phyloP scores from a whole-genome alignment of 129 eudicot species.

The Helianthus tuberosus region DNA sequence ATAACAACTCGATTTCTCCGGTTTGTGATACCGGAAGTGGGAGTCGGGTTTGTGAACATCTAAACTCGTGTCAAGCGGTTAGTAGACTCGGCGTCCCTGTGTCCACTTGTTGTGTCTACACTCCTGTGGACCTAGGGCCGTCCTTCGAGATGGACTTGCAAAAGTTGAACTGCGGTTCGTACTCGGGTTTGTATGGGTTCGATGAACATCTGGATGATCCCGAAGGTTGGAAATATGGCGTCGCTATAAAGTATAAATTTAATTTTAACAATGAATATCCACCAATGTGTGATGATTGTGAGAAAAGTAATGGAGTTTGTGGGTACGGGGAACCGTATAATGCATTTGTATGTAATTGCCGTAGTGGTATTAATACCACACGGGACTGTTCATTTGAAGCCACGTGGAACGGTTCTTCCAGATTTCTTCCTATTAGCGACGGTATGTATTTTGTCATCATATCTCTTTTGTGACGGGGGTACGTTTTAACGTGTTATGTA shows the following conservation, averaged over 20 bases:
- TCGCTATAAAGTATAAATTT: conserved; percentile 77
- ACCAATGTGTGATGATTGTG: conserved; percentile 59
- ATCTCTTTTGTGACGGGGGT: not conserved
- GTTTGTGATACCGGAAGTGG: conserved; percentile 68
- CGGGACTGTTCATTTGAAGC: conserved; percentile 58
- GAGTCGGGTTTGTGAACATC: conserved; percentile 55
- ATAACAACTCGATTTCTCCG: conserved; percentile 45
- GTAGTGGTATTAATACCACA: conserved; percentile 63
- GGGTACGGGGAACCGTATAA: conserved; percentile 63
- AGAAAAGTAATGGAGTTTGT: conserved; percentile 82
- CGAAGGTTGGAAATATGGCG: conserved; percentile 72
- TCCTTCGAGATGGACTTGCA: conserved; percentile 77
- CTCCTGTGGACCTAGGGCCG: conserved; percentile 93
- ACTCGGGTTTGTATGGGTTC: conserved; percentile 74
- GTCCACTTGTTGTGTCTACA: conserved; percentile 83
- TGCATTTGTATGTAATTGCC: conserved; percentile 69
- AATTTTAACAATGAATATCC: conserved; percentile 80
- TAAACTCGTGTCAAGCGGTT: conserved; percentile 76
- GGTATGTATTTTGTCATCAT: conserved; percentile 11
- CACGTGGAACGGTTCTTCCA: conserved; percentile 55
- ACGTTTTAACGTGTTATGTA: not conserved
- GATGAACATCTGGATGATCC: conserved; percentile 59
- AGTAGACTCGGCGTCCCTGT: conserved; percentile 57
- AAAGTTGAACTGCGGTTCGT: conserved; percentile 66
- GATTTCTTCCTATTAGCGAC: conserved; percentile 30